Evolutionary conservation across 164 flowering plant genomes (phyloP).

Genomic region (Annona cherimola): DNA sequence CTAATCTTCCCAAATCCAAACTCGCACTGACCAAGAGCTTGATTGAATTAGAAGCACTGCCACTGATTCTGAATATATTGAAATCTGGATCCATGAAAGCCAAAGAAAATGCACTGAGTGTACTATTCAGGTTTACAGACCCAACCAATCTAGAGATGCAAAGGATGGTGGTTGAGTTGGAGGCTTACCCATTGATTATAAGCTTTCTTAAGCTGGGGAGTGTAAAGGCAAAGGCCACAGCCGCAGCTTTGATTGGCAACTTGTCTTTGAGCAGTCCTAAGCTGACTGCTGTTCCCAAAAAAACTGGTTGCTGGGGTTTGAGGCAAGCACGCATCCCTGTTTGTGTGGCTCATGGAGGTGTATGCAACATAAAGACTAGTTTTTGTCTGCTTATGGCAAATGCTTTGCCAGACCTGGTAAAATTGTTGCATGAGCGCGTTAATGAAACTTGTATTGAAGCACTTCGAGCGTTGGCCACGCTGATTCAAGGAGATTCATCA

Average conservation of each 20-base stretch:
- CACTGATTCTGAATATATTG: slow-evolving; percentile 40
- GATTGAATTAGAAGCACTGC: slow-evolving; percentile 42
- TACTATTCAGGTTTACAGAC: slow-evolving; percentile 61
- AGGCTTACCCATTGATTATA: slow-evolving; percentile 47
- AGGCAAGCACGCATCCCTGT: slow-evolving; percentile 12
- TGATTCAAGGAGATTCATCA: slow-evolving; percentile 34
- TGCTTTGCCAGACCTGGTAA: slow-evolving; percentile 51
- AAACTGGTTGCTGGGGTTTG: slow-evolving; percentile 32
- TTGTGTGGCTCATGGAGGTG: slow-evolving; percentile 52
- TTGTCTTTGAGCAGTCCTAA: slow-evolving; percentile 46
- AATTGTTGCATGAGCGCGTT: slow-evolving; percentile 34
- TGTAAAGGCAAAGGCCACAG: slow-evolving; percentile 48
- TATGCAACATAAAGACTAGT: slow-evolving; percentile 35
- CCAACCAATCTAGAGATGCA: slow-evolving; percentile 49
- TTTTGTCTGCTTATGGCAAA: slow-evolving; percentile 58
- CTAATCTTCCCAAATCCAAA: slow-evolving; percentile 69
- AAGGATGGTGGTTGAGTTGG: slow-evolving; percentile 40
- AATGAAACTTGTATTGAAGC: slow-evolving; percentile 56
- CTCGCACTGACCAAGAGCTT: slow-evolving; percentile 35
- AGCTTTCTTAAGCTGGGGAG: slow-evolving; percentile 37
- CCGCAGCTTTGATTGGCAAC: slow-evolving; percentile 60
- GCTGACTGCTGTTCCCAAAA: slow-evolving; percentile 20
- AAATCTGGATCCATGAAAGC: slow-evolving; percentile 46
- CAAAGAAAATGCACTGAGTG: slow-evolving; percentile 65
- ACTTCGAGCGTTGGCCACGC: slow-evolving; percentile 52